Conservation (phyloP, 352 stramenopile genomes). For the Pythium chondricola region DNA sequence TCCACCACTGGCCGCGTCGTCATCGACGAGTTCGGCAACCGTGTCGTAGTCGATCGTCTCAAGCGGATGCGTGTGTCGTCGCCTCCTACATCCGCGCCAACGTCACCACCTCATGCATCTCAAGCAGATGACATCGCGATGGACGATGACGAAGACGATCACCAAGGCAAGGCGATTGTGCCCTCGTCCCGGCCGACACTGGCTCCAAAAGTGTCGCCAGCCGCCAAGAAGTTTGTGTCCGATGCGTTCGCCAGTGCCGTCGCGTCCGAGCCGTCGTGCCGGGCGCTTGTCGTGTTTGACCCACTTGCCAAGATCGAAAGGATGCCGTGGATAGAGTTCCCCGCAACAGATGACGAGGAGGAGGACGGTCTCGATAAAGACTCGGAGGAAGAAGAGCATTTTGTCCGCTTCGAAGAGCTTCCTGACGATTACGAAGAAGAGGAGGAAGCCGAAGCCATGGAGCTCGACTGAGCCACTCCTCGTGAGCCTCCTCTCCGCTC, state of each 20-base stretch:
- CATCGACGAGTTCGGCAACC: slow-evolving; percentile 16
- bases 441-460: slow-evolving; percentile 45
- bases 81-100: slow-evolving; percentile 16
- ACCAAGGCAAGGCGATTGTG: slow-evolving; percentile 6
- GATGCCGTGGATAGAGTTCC: slow-evolving; percentile 40
- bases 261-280: slow-evolving; percentile 17
- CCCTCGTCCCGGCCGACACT: not conserved
- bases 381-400: slow-evolving; percentile 24
- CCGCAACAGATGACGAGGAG: slow-evolving; percentile 39
- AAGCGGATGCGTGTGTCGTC: slow-evolving; percentile 70
- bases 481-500: not conserved
- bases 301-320: slow-evolving; percentile 17
- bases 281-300: slow-evolving; percentile 57
- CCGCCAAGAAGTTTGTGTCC: slow-evolving; percentile 10
- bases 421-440: slow-evolving; percentile 39
- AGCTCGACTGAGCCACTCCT: slow-evolving; percentile 41
- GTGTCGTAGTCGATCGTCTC: slow-evolving; percentile 43
- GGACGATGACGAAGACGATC: slow-evolving; percentile 23
- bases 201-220: not conserved
- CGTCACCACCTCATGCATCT: not conserved
- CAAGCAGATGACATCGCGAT: slow-evolving; percentile 26
- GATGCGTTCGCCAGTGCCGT: slow-evolving; percentile 7
- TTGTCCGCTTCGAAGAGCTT: slow-evolving; percentile 70
- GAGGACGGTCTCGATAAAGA: slow-evolving; percentile 6
- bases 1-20: not conserved